Evolutionary conservation across 352 stramenopile species (phyloP), one percentile per base, ranked within the genome.

Genomic region (Phytophthora capsici): DNA sequence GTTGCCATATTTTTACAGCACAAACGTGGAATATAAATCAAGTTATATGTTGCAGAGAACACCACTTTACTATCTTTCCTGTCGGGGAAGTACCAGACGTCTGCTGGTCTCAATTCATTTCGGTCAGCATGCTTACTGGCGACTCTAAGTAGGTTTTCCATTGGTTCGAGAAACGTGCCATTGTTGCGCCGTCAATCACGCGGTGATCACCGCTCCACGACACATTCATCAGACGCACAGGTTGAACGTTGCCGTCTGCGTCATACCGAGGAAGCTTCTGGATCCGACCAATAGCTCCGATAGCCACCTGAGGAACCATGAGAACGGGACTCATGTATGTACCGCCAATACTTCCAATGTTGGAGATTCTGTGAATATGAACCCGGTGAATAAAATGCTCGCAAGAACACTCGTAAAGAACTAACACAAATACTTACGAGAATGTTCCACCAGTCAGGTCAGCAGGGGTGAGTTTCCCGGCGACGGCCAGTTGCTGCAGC

Each of bases 161-260:
- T 67, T 90, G 73, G 74, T 98, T 99, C 23, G 94, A 98, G 77
- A 99, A 99, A 26, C 94, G 82, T 20, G 97, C 97, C 85, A 99
- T 98, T 10, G 97, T 99, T 6, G 97, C 97, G 45, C 98, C 98
- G 71, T 99, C 98, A 48, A 99, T 93, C 41, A 99, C 94, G 38
- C 98, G 89, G 82, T 99, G 98, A 74, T 99, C 98, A 12, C 94
- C 98, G 37, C 91, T 97, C 97, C 97, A 99, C 36, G 92, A 98
- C 12, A 99, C 93, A 60, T 98, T 94, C 91, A 99, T 98, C 44
- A 99, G 63, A 38, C 91, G 86, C 34, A 90, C 73, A 12, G 94
- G 83, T 45, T 94, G 72, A 9, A 99, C 87, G 44, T 82, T 84
- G 40, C 85, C 88, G 14, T 95, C 81, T n/a, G 57, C 64, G 12